phyloP scores from a whole-genome alignment of 1,284 basidiomycete species.

The Ustilago sp. region DNA sequence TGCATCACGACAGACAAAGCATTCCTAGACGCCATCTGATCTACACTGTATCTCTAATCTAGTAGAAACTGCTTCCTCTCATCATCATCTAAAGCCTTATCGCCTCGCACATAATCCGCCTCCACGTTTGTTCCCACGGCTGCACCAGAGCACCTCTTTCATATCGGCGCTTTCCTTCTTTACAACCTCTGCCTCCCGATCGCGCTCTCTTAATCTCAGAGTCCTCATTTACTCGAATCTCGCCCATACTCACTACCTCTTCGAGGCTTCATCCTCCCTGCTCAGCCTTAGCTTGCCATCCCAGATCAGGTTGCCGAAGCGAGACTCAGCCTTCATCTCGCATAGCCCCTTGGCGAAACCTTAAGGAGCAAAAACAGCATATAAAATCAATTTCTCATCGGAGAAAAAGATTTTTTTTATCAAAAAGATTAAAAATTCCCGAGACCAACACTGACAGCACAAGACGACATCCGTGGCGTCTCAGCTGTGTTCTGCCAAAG shows the following conservation, averaged over 20 bases:
- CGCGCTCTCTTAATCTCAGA: too few relatives aligned
- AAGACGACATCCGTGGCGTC: background rate
- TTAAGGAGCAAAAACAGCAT: conserved; percentile 3
- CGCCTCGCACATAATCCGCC: background rate
- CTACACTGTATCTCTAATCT: background rate
- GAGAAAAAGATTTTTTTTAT: background rate
- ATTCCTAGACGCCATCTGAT: background rate
- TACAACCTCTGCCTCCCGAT: background rate
- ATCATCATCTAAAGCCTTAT: background rate
- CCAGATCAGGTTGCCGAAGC: background rate
- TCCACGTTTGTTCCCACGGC: background rate
- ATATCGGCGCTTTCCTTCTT: background rate
- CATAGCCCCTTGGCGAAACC: conserved; percentile 3
- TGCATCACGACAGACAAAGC: background rate
- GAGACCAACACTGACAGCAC: conserved; percentile 25
- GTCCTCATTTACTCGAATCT: too few relatives aligned
- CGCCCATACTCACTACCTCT: too few relatives aligned
- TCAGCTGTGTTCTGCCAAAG: background rate
- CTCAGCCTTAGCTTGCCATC: background rate
- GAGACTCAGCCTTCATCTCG: conserved; percentile 8
- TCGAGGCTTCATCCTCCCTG: too few relatives aligned
- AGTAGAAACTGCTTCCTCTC: background rate
- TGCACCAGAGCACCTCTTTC: background rate
- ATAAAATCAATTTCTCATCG: background rate
- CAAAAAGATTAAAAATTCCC: background rate